These are phyloP conservation scores for Abortiporus biennis DNA, from an alignment of 1,284 basidiomycete species.

Conservation along the genomic window DNA sequence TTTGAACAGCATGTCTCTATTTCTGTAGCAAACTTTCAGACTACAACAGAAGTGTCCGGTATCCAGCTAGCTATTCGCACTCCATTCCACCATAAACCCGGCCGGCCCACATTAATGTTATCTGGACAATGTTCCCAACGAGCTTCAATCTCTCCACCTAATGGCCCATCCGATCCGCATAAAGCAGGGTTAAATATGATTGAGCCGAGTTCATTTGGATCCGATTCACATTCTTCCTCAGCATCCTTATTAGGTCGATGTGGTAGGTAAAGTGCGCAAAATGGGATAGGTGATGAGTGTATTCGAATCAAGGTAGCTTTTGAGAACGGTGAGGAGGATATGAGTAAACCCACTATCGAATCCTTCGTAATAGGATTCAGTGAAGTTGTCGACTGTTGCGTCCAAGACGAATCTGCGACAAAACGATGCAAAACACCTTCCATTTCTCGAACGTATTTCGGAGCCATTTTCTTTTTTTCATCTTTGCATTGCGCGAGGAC, in stretches of 20 bases:
- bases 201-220: slow-evolving; percentile 29
- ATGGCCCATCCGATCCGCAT: slow-evolving; percentile 40
- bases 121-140: slow-evolving; percentile 55
- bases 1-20: too few relatives aligned
- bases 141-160: slow-evolving; percentile 53
- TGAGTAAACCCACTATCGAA: slow-evolving; percentile 62
- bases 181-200: slow-evolving; percentile 66
- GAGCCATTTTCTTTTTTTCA: slow-evolving; percentile 72
- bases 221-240: slow-evolving; percentile 1
- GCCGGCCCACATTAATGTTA: slow-evolving; percentile 31
- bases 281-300: slow-evolving; percentile 65
- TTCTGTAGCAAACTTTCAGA: too few relatives aligned
- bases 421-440: slow-evolving; percentile 73
- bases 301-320: slow-evolving; percentile 60
- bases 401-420: slow-evolving; percentile 12
- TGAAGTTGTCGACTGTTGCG: background rate
- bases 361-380: slow-evolving; percentile 4
- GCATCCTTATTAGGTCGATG: background rate
- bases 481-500: slow-evolving; percentile 92
- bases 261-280: slow-evolving; percentile 74
- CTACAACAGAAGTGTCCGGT: too few relatives aligned
- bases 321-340: slow-evolving; percentile 77
- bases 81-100: slow-evolving; percentile 52
- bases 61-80: slow-evolving; percentile 24
- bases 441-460: slow-evolving; percentile 79